Base-by-base conservation (phyloP, 331 rosid species). In the Cydonia oblonga region DNA sequence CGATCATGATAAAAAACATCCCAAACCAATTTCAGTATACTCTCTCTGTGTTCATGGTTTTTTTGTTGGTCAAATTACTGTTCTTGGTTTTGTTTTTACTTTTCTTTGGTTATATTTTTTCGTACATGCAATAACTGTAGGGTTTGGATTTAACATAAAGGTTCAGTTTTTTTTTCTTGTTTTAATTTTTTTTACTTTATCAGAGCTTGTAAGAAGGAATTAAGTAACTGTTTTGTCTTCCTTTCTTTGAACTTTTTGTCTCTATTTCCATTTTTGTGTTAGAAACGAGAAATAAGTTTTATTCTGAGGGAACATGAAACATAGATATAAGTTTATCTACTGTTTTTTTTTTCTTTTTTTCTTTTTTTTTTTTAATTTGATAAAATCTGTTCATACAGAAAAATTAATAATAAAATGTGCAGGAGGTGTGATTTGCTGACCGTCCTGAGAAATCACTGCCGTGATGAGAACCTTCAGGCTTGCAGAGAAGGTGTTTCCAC, bases 1-100 rank as follows among this genome's bases (percentile, higher is more conserved):
- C 92, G 0, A 53, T 86, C 5, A 90, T 87, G 96, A 81, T 90
- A 2, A 87, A 81, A 12, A 84, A 86, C 61, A 49, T 90, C 5
- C 92, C 92, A 0, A 84, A 90, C 64, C 90, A 89, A 13, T 68
- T 65, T 9, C 63, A 25, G 96, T 87, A 60, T 23, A 24, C 1
- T 57, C 51, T n/a, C 56, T 63, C 23, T 53, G 13, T 65, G 8
- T 57, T 12, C 16, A 3, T 40, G 46, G 46, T n/a, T 10, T 40
- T 40, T 52, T 20, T 52, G 10, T 52, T n/a, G n/a, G 11, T 19
- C 46, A 40, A 1, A 4, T 52, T 52, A 52, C 8, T 38, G 32
- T 16, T 24, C 0, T 51, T 0, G 33, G 5, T 59, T 25, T 30
- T 42, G 6, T 26, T 19, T 22, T 4, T 28, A 28, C 7, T 12